Evolutionary conservation across 257 asterid species (phyloP), one percentile per base, ranked within the genome.

Genomic region (Coffea canephora): DNA sequence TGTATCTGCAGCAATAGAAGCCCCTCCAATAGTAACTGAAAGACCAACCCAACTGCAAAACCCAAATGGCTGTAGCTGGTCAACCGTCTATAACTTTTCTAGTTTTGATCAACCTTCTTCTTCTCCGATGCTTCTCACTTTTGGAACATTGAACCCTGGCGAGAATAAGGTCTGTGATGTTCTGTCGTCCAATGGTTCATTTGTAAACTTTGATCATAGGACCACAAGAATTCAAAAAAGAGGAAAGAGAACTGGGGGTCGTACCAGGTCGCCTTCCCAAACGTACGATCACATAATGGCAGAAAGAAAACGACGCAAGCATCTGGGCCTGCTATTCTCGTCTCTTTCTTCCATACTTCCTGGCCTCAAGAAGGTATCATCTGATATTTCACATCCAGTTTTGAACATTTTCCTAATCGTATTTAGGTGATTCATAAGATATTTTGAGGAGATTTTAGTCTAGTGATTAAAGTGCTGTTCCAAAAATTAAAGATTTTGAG

Each of bases 261-360:
- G 91, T 19, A 50, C 73, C 11, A 81, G 91, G 82, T 89, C 89
- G 10, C 77, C 82, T 12, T 83, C 90, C 0, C 90, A 86, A 8
- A 85, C 89, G 0, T 88, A 86, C 41, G 90, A 86, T 71, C 91
- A 88, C 74, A 86, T 86, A 0, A 67, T 88, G 3, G 87, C 91
- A 0, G 90, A 88, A 77, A 88, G 91, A 66, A 88, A 86, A 77
- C 85, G 91, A n/a, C 83, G 91, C 11, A 87, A 86, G 85, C 86
- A 68, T 66, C 86, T 86, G 57, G 85, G 89, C 83, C 85, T 83
- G 74, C 71, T 71, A 21, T 88, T 88, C 54, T 50, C 81, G 12
- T 81, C 87, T 19, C 90, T 88, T 21, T 81, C 91, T 0, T 82
- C 86, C 52, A 81, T 88, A 14, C 86, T 88, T 77, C 91, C 91